Evolutionary conservation across 495 filamentous ascomycete genomes (phyloP).

Genomic region (Trichocladium antarcticum): DNA sequence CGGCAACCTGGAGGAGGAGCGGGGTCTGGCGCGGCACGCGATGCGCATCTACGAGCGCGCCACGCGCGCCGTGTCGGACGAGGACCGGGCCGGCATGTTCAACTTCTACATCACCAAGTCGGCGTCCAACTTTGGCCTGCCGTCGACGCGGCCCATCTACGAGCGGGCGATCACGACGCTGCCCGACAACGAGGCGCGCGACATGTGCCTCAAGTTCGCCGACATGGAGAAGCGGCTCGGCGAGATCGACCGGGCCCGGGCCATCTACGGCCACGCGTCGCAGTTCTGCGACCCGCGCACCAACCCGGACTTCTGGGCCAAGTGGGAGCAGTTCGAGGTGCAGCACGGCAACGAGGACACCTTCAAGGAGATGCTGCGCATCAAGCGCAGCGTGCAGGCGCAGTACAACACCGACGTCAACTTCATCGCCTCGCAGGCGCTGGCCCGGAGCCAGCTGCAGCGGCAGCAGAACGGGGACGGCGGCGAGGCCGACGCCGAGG

Average conservation of each 20-base stretch:
- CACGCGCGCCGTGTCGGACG: slow-evolving; percentile 89
- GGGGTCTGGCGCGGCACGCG: slow-evolving; percentile 88
- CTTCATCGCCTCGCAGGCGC: slow-evolving; percentile 92
- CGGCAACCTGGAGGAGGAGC: slow-evolving; percentile 91
- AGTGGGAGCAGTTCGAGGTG: slow-evolving; percentile 96
- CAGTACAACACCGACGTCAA: slow-evolving; percentile 98
- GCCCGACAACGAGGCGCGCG: slow-evolving; percentile 85
- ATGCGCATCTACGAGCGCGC: slow-evolving; percentile 99
- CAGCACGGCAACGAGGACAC: slow-evolving; percentile 98
- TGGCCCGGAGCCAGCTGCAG: slow-evolving; percentile 63
- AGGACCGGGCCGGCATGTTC: slow-evolving; percentile 94
- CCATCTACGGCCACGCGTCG: slow-evolving; percentile 91
- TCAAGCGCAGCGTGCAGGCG: slow-evolving; percentile 94
- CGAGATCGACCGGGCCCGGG: slow-evolving; percentile 90
- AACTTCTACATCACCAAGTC: slow-evolving; percentile 99
- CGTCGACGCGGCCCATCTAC: slow-evolving; percentile 94
- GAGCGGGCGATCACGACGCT: slow-evolving; percentile 86
- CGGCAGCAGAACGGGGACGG: slow-evolving; percentile 35
- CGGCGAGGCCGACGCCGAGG: slow-evolving; percentile 40
- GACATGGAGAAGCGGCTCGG: slow-evolving; percentile 96
- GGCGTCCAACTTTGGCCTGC: slow-evolving; percentile 92
- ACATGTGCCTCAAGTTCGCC: slow-evolving; percentile 98
- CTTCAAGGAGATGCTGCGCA: slow-evolving; percentile 96
- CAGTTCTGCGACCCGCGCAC: slow-evolving; percentile 96
- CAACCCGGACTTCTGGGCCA: slow-evolving; percentile 80